These are phyloP conservation scores for Conidiobolus incongruus DNA, from an alignment of 371 early-diverging fungal genomes.

Conservation along the genomic window DNA sequence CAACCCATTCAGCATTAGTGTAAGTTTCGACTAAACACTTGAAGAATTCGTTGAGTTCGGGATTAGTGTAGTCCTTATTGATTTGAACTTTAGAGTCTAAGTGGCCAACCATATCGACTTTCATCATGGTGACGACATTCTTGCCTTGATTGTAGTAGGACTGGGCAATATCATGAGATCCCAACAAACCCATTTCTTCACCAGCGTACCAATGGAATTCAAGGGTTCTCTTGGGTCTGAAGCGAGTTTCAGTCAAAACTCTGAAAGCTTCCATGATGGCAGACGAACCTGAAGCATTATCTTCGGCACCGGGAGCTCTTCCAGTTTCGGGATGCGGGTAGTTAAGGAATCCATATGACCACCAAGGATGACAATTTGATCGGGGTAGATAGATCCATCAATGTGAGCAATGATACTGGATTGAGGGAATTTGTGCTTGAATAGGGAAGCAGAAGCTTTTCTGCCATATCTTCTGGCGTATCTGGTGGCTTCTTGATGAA, in stretches of 20 bases:
- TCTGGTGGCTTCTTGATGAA: constrained; percentile 27
- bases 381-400: constrained; percentile 24
- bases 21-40: neutral
- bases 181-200: constrained; percentile 72
- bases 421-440: constrained; percentile 45
- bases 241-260: constrained; percentile 32
- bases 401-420: constrained; percentile 38
- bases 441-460: constrained; percentile 34
- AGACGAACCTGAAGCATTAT: constrained; percentile 73
- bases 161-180: constrained; percentile 67
- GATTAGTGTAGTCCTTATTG: constrained; percentile 62
- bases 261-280: constrained; percentile 76
- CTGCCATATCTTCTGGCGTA: constrained; percentile 26
- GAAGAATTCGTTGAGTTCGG: constrained; percentile 30
- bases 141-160: constrained; percentile 27
- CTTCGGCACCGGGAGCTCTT: constrained; percentile 65
- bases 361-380: constrained; percentile 53
- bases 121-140: constrained; percentile 48
- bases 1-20: neutral
- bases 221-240: constrained; percentile 55
- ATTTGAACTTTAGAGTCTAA: constrained; percentile 30
- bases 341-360: constrained; percentile 86
- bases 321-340: constrained; percentile 59
- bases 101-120: constrained; percentile 69
- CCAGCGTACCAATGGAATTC: constrained; percentile 93